phyloP scores from a whole-genome alignment of 1,284 basidiomycete genomes.

The Tilletia caries region DNA sequence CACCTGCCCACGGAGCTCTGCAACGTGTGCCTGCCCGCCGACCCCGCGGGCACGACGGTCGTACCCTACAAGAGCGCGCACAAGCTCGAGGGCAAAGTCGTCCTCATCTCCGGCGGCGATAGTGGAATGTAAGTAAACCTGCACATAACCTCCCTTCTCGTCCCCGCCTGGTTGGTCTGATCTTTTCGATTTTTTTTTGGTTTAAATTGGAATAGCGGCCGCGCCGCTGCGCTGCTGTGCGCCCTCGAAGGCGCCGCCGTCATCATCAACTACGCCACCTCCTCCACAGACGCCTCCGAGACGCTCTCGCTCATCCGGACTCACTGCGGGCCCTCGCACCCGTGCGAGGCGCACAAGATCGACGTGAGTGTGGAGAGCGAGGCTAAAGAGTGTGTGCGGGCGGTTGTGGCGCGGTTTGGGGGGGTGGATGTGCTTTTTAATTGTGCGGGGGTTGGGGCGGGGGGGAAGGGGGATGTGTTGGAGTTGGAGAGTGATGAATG shows the following conservation, averaged over 20 bases:
- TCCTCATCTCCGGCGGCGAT: slow-evolving; percentile 11
- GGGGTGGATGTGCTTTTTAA: not conserved
- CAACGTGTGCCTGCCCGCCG: not conserved
- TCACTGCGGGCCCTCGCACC: not conserved
- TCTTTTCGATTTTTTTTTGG: not conserved
- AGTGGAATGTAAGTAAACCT: not conserved
- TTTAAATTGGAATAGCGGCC: not conserved
- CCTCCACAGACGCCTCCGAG: not conserved
- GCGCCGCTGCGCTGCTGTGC: not conserved
- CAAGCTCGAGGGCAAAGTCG: slow-evolving; percentile 8
- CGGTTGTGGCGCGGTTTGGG: not conserved
- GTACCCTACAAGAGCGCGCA: not conserved
- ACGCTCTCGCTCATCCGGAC: not conserved
- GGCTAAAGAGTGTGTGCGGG: not conserved
- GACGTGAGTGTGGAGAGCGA: not conserved
- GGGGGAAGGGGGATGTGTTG: not conserved
- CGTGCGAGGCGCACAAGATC: not conserved
- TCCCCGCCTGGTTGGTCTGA: not conserved
- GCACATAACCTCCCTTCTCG: too few relatives aligned
- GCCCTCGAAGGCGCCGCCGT: slow-evolving; percentile 8
- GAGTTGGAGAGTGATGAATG: not conserved
- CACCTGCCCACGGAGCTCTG: not conserved
- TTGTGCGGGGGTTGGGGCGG: not conserved
- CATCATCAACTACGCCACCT: not conserved
- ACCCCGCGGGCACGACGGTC: not conserved